These are phyloP conservation scores for Phytophthora palmivora DNA, from an alignment of 352 stramenopile species.

Conservation along the genomic window DNA sequence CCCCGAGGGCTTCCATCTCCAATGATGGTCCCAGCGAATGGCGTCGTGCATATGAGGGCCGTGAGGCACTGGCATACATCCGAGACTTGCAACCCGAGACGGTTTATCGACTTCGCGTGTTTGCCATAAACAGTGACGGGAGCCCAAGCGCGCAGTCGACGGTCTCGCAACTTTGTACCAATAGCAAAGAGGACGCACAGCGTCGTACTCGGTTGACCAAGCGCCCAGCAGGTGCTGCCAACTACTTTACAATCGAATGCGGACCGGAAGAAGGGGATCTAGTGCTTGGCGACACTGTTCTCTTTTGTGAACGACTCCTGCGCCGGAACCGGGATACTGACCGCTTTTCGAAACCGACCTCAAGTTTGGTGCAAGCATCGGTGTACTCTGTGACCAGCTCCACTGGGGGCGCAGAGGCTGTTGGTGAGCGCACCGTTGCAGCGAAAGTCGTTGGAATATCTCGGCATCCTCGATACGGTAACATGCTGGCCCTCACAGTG, in stretches of 20 bases:
- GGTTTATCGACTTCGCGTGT: slow-evolving; percentile 88
- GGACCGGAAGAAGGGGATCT: slow-evolving; percentile 74
- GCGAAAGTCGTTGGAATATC: slow-evolving; percentile 64
- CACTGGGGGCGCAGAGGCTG: slow-evolving; percentile 33
- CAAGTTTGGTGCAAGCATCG: slow-evolving; percentile 30
- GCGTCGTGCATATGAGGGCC: slow-evolving; percentile 82
- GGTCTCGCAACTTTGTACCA: slow-evolving; percentile 85
- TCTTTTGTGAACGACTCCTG: slow-evolving; percentile 93
- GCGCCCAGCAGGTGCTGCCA: slow-evolving; percentile 50
- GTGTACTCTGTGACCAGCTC: slow-evolving; percentile 65
- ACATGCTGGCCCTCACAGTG: slow-evolving; percentile 69
- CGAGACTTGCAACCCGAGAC: slow-evolving; percentile 74
- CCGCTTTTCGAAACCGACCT: slow-evolving; percentile 30
- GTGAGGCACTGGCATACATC: slow-evolving; percentile 67
- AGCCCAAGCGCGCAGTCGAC: slow-evolving; percentile 73
- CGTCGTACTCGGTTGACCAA: slow-evolving; percentile 37
- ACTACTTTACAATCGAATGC: slow-evolving; percentile 82
- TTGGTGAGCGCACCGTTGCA: slow-evolving; percentile 81
- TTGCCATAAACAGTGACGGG: slow-evolving; percentile 77
- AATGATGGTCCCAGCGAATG: slow-evolving; percentile 57
- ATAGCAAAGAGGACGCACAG: slow-evolving; percentile 68
- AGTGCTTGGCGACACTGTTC: slow-evolving; percentile 88
- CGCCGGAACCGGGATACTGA: slow-evolving; percentile 40
- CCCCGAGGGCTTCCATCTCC: slow-evolving; percentile 9
- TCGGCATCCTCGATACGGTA: slow-evolving; percentile 54